Evolutionary conservation across 371 early-diverging fungal species (phyloP), one percentile per base, ranked within the genome.

Genomic region (Rhizopus sp.): DNA sequence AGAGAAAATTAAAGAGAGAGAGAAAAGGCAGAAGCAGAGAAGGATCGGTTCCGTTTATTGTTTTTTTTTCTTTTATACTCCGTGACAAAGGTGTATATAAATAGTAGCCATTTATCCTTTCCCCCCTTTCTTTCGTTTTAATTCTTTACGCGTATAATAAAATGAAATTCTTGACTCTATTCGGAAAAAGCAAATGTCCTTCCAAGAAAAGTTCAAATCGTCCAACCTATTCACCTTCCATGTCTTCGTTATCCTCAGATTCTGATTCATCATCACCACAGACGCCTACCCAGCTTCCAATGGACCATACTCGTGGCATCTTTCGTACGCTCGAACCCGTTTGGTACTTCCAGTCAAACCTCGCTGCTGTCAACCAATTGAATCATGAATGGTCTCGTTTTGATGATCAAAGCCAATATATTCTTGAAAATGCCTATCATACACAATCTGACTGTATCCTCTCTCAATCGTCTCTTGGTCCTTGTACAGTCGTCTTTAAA

Each of bases 311-410:
- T 9, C 68, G 73, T 17, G 77, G 77, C 48, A 70, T 76, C 49
- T 72, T 76, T 29, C 77, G 77, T 40, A 76, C 73, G 48, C 49
- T 76, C 3, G 77, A 76, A 16, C 73, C 77, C 33, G 67, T 72
- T 2, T 76, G 77, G 77, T 72, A 70, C 16, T 72, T 63, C 32
- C 45, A 63, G 13, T 37, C 61, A 15, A 58, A 34, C 50, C 50
- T 65, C 17, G n/a, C 56, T 8, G 40, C 57, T 9, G 41, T 23
- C 23, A 23, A 37, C 37, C 30, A 60, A 41, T 9, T 32, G 29
- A 17, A 48, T 35, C 15, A 45, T 12, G 65, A 62, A 46, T 77
- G 77, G 77, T 44, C 62, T 23, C 60, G 45, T 29, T 72, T 77
- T 50, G 73, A 68, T 39, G 62, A 62, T 12, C n/a, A 53, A 8